Evolutionary conservation across 108 stramenopile genomes (phyloP), one percentile per base, ranked within the genome.

Genomic region (Nitzschia putrida): DNA sequence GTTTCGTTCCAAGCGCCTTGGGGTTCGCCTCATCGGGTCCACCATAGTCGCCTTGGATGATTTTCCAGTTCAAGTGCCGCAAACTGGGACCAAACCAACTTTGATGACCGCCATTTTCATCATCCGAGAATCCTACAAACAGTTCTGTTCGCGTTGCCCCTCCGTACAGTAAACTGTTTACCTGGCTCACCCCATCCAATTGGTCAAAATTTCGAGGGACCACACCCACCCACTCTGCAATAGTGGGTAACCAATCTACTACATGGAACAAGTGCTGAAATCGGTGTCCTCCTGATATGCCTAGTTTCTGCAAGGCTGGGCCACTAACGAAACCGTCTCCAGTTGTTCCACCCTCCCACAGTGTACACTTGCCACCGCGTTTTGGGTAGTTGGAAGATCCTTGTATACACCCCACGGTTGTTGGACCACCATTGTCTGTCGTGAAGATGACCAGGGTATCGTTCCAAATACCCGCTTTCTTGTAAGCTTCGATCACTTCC

Each of bases 341-440:
- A 12, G 68, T 78, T 0, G 77, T 78, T 16, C 86, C 86, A 14
- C 83, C 86, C 52, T 87, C 86, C 75, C 72, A 87, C 5, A 83
- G 39, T 18, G 76, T 74, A 66, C 68, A 80, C 52, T 87, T 87
- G 7, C 74, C 78, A 41, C 86, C 86, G 0, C 86, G 68, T 23
- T 76, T 68, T 5, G 76, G 82, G 61, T 79, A 70, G 50, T 87
- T 87, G 53, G 77, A 78, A 0, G 77, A 63, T 24, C 78, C 82
- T 53, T 54, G 60, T 18, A 52, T 64, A 13, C 57, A 53, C 18
- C 80, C 38, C 6, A 40, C 20, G 20, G 67, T 54, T 18, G 69
- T 75, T 0, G 80, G 78, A 18, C 78, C 79, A 25, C 87, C 87
- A 71, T 88, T 88, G 66, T 88, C 87, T 0, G 81, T 83, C 0